A percentile compares a stretch with the other conserved stretches of the same genome.
phyloP scores from a whole-genome alignment of 2,329 filamentous ascomycete species.

The Fusarium algeriense region DNA sequence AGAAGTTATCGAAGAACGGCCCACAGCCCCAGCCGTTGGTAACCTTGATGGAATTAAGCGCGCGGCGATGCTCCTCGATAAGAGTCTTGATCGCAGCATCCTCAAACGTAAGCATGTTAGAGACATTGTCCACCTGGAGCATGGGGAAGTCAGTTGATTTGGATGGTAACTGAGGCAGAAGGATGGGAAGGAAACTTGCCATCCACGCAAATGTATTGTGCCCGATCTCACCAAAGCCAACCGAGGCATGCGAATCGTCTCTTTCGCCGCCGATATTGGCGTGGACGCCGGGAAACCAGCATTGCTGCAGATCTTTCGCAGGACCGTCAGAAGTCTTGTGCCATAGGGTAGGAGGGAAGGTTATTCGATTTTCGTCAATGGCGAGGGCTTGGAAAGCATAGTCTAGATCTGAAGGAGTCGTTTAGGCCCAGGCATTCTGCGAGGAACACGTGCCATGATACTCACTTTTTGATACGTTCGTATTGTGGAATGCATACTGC shows the following conservation, averaged over 20 bases:
- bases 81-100: not conserved
- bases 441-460: not conserved
- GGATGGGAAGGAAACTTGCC: not conserved
- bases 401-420: not conserved
- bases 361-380: not conserved
- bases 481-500: not conserved
- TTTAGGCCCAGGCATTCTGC: not conserved
- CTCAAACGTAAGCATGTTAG: not conserved
- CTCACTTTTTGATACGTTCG: not conserved
- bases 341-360: not conserved
- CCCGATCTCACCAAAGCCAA: not conserved
- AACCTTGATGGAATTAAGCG: not conserved
- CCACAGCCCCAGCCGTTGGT: not conserved
- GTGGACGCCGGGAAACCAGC: not conserved
- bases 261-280: not conserved
- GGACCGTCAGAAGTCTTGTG: not conserved
- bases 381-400: slow-evolving; percentile 2
- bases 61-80: not conserved
- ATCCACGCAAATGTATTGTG: not conserved
- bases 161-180: not conserved
- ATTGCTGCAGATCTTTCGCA: not conserved
- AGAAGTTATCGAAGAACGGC: not conserved
- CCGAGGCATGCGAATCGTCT: not conserved
- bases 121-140: not conserved
- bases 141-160: not conserved